Base-by-base conservation (phyloP, 2,329 filamentous ascomycete genomes). In the Alternaria viburni region DNA sequence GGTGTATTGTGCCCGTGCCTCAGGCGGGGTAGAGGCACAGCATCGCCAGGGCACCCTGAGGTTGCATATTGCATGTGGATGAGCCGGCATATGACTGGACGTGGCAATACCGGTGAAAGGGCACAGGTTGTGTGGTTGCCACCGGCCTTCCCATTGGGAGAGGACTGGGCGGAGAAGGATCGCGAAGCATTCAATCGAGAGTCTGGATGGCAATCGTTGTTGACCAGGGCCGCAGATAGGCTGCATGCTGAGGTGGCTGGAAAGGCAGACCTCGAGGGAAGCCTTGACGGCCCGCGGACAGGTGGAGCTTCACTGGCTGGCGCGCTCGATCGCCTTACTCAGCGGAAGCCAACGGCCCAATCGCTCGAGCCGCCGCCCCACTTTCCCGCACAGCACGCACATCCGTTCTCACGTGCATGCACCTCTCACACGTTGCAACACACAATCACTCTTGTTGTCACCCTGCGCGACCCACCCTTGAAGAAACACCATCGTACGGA, bases 1-100 rank as follows among this genome's bases (percentile, higher is more conserved):
- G 62, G 64, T 36, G 44, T 11, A 45, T 44, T 30, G 13, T 23
- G 28, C 49, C 68, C 59, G 67, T 73, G 71, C 69, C 71, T 69
- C 61, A 55, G 59, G 70, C 71, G 74, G 74, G 72, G 69, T 67
- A 65, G 66, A 41, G 45, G 63, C 59, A 60, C 50, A 41, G 41
- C 54, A 49, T 54, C 59, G 62, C 57, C 65, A 69, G 66, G 55
- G 45, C 65, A 51, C 55, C 46, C 54, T 65, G 32, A 57, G 46
- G 57, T 52, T 62, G 61, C 59, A 60, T 56, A 68, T 51, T 57
- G 63, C 65, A 47, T 66, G 26, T 69, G 66, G 62, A 50, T 25
- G 28, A 21, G 52, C 50, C 57, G 57, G 54, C 51, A 67, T 57
- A 50, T 57, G 44, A 73, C 59, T 70, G 69, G 68, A 61, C 59